Conservation (phyloP, 1,284 basidiomycete genomes). For the Ceratobasidium sp. region DNA sequence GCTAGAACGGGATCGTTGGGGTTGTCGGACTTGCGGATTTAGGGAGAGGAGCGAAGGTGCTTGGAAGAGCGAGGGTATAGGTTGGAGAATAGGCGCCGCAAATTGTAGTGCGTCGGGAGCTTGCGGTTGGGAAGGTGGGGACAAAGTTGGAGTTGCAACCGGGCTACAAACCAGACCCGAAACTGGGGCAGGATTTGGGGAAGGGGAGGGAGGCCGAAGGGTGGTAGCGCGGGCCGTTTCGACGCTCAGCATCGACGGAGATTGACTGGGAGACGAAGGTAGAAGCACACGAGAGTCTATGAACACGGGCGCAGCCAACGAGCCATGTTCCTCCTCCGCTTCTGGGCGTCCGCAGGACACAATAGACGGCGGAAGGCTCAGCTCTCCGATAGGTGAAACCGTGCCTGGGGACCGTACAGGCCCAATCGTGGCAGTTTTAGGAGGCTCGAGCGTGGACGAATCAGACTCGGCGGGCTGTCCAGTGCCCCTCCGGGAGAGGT, state of each 20-base stretch:
- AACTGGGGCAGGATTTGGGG: neutral
- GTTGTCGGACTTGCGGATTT: constrained; percentile 1
- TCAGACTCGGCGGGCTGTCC: neutral
- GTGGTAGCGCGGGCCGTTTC: neutral
- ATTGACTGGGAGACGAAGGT: neutral
- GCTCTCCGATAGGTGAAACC: constrained; percentile 23
- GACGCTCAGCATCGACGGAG: neutral
- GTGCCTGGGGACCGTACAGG: constrained; percentile 18
- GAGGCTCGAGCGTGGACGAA: constrained; percentile 23
- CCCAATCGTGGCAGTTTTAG: neutral
- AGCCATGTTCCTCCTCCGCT: neutral
- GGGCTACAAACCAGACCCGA: neutral
- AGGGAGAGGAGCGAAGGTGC: neutral
- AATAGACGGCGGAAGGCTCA: constrained; percentile 32
- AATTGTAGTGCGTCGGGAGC: neutral
- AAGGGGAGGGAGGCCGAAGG: neutral
- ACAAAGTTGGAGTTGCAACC: neutral
- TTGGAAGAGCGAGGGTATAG: neutral
- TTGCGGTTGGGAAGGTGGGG: neutral
- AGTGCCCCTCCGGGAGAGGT: neutral
- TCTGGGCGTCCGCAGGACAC: neutral
- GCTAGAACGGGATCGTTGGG: constrained; percentile 25
- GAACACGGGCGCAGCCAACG: neutral
- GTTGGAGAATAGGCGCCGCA: constrained; percentile 9
- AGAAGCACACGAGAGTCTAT: neutral